Percentiles rank a stretch among this genome's conserved stretches.
Conservation (phyloP, 306 rosid species). For the Begonia fuchsioides region DNA sequence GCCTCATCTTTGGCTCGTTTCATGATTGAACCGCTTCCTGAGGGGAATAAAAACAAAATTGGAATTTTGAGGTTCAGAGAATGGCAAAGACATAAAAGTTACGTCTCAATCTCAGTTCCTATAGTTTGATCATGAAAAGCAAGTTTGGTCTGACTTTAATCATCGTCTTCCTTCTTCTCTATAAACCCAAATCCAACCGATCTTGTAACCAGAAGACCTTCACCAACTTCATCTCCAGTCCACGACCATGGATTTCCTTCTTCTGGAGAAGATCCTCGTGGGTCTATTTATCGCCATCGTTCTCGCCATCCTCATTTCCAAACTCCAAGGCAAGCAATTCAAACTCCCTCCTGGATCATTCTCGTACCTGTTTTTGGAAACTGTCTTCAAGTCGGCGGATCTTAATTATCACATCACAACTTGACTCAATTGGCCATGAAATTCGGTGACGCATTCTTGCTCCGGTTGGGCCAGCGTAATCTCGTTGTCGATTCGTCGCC, state of each 20-base stretch:
- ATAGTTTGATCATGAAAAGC: too few relatives aligned
- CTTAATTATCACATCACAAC: slow-evolving; percentile 87
- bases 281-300: slow-evolving; percentile 42
- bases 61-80: too few relatives aligned
- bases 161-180: too few relatives aligned
- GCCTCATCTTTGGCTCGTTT: too few relatives aligned
- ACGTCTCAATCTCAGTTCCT: too few relatives aligned
- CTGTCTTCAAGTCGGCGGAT: slow-evolving; percentile 96
- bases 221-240: background rate
- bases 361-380: slow-evolving; percentile 75
- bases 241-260: slow-evolving; percentile 55
- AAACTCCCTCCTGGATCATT: slow-evolving; percentile 73
- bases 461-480: slow-evolving; percentile 85
- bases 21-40: too few relatives aligned
- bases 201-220: background rate
- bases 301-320: slow-evolving; percentile 41
- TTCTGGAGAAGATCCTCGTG: slow-evolving; percentile 60
- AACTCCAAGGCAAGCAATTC: slow-evolving; percentile 49
- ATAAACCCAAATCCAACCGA: too few relatives aligned
- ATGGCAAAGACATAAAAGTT: too few relatives aligned
- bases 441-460: slow-evolving; percentile 64
- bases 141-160: too few relatives aligned
- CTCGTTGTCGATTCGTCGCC: slow-evolving; percentile 71
- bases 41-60: too few relatives aligned
- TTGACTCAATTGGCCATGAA: slow-evolving; percentile 58